A percentile compares a stretch with the other conserved stretches of the same genome.
Conservation (phyloP, 345 rosid genomes). For the Alliaria petiolata region DNA sequence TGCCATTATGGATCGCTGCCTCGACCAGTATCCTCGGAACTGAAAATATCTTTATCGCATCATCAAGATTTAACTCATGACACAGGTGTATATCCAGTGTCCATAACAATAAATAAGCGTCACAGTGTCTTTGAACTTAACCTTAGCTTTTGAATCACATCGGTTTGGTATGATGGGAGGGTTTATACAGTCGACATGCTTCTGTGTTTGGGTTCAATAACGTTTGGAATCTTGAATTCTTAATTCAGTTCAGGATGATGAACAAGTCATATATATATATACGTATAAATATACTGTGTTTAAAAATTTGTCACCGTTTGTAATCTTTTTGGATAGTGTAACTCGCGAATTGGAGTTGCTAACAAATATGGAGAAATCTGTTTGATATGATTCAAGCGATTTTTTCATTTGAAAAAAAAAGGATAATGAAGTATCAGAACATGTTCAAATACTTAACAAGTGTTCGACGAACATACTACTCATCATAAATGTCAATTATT, state of each 20-base stretch:
- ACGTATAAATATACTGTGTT: not conserved
- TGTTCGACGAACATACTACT: not conserved
- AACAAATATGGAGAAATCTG: not conserved
- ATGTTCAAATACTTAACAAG: no score
- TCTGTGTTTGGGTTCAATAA: not conserved
- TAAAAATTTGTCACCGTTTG: no score
- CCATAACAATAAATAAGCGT: slow-evolving; percentile 15
- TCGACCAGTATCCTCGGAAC: slow-evolving; percentile 34
- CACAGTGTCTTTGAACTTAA: slow-evolving; percentile 21
- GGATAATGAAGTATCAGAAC: no score
- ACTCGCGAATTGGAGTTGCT: not conserved
- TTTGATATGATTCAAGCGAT: no score
- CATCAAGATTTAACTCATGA: not conserved
- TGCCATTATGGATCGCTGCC: slow-evolving; percentile 51
- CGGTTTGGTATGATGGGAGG: slow-evolving; percentile 4
- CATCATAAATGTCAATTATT: not conserved
- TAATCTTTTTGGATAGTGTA: not conserved
- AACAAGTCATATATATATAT: not conserved
- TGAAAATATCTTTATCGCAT: slow-evolving; percentile 11
- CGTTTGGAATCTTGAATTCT: not conserved
- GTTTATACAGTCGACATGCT: not conserved
- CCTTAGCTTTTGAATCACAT: slow-evolving; percentile 7
- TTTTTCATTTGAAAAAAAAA: no score
- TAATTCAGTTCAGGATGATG: not conserved
- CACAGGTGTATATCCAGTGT: slow-evolving; percentile 3